Evolutionary conservation across 345 rosid species (phyloP).

Genomic region (Heritiera littoralis): DNA sequence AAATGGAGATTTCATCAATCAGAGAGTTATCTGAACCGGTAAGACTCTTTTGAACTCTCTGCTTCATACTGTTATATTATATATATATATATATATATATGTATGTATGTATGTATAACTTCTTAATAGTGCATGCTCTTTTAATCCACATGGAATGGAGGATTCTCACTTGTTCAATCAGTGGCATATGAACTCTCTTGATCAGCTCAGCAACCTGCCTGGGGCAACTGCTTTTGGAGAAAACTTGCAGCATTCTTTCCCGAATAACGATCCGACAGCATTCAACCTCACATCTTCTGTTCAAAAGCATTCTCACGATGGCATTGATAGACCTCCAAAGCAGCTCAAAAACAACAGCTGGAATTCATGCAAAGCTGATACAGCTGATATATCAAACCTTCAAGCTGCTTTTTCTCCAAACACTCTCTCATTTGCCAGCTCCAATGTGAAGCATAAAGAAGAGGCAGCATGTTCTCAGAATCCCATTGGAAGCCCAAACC

Average conservation of each 20-base stretch:
- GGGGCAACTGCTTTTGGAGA: slow-evolving; percentile 47
- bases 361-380: slow-evolving; percentile 30
- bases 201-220: slow-evolving; percentile 41
- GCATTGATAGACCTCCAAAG: slow-evolving; percentile 39
- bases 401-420: slow-evolving; percentile 34
- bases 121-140: background rate
- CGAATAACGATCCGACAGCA: slow-evolving; percentile 10
- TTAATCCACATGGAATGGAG: slow-evolving; percentile 48
- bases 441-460: slow-evolving; percentile 46
- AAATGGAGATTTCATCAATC: slow-evolving; percentile 53
- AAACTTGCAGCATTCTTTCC: slow-evolving; percentile 32
- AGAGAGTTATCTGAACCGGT: slow-evolving; percentile 44
- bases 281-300: slow-evolving; percentile 27
- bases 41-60: slow-evolving; percentile 16
- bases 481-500: slow-evolving; percentile 35
- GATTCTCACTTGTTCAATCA: slow-evolving; percentile 47
- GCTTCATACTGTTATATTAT: too few species aligned
- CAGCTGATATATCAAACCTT: slow-evolving; percentile 20
- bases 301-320: slow-evolving; percentile 9
- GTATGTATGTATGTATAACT: background rate
- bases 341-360: slow-evolving; percentile 43
- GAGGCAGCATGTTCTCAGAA: slow-evolving; percentile 28
- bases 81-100: too few species aligned
- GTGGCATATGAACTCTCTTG: slow-evolving; percentile 50
- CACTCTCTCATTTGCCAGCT: slow-evolving; percentile 17